Percentiles rank a stretch among this genome's conserved stretches.
Conservation (phyloP, 2,329 filamentous ascomycete species). For the Cadophora malorum region DNA sequence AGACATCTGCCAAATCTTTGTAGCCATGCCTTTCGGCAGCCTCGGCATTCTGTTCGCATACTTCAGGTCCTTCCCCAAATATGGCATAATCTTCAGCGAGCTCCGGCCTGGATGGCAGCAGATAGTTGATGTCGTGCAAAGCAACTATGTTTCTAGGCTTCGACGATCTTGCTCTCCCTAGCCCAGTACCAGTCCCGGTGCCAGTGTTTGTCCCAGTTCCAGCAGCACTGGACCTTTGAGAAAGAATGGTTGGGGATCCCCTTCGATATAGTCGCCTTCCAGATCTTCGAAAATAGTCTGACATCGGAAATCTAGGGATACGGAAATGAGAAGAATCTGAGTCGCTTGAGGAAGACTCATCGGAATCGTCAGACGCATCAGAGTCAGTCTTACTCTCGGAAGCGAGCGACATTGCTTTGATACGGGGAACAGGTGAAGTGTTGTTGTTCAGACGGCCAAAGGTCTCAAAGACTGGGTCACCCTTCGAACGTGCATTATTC, state of each 20-base stretch:
- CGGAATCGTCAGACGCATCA: constrained; percentile 45
- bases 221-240: constrained; percentile 44
- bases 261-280: constrained; percentile 37
- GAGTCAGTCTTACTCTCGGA: constrained; percentile 49
- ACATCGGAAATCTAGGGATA: constrained; percentile 41
- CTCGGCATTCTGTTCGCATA: constrained; percentile 83
- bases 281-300: constrained; percentile 41
- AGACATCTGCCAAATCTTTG: constrained; percentile 78
- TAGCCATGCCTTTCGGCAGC: constrained; percentile 76
- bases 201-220: constrained; percentile 60
- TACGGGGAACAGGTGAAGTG: constrained; percentile 54
- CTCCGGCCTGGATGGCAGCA: constrained; percentile 79
- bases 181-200: constrained; percentile 55
- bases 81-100: constrained; percentile 83
- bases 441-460: constrained; percentile 64
- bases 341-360: constrained; percentile 43
- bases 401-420: constrained; percentile 44
- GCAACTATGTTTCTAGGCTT: constrained; percentile 72
- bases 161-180: constrained; percentile 39
- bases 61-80: constrained; percentile 79
- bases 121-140: constrained; percentile 71
- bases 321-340: constrained; percentile 45
- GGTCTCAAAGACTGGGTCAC: constrained; percentile 64
- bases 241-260: constrained; percentile 43
- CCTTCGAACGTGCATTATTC: constrained; percentile 53